These are phyloP conservation scores for Elaeis oleifera DNA, from an alignment of 202 grass and related monocot species.

Conservation along the genomic window DNA sequence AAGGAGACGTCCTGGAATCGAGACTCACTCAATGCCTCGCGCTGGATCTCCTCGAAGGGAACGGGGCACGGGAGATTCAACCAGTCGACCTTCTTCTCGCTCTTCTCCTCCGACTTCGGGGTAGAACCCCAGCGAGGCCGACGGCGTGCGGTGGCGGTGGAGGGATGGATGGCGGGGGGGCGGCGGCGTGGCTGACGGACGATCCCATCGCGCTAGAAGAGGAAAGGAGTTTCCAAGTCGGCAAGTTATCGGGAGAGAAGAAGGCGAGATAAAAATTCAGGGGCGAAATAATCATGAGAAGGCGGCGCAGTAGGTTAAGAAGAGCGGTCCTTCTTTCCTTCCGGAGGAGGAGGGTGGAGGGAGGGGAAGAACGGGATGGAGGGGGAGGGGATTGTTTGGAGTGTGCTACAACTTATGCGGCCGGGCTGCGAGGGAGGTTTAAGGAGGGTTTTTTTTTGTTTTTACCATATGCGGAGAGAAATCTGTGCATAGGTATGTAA, in stretches of 20 bases:
- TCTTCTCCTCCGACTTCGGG: slow-evolving; percentile 38
- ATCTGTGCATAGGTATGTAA: not conserved
- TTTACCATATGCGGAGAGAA: not conserved
- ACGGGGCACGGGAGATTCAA: too few species aligned
- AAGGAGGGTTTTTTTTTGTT: slow-evolving; percentile 17
- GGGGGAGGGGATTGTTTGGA: too few species aligned
- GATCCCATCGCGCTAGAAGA: slow-evolving; percentile 41
- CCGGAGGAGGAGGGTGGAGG: slow-evolving; percentile 12
- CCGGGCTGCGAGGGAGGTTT: slow-evolving; percentile 18
- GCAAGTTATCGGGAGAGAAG: not conserved
- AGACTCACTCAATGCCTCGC: slow-evolving; percentile 4
- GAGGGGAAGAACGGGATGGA: not conserved
- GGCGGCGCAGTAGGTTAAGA: not conserved
- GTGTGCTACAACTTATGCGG: slow-evolving; percentile 10
- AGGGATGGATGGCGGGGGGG: slow-evolving; percentile 15
- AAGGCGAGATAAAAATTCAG: too few species aligned
- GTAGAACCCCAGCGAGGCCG: slow-evolving; percentile 65
- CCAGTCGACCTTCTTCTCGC: slow-evolving; percentile 39
- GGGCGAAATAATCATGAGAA: too few species aligned
- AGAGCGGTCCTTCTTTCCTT: slow-evolving; percentile 23
- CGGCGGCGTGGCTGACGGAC: slow-evolving; percentile 24
- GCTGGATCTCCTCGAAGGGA: too few species aligned
- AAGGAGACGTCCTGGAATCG: not conserved
- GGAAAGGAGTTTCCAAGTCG: not conserved
- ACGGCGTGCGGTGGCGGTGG: slow-evolving; percentile 25